Evolutionary conservation across 2,329 filamentous ascomycete species (phyloP), one percentile per base, ranked within the genome.

Genomic region (Colletotrichum tropicicola): DNA sequence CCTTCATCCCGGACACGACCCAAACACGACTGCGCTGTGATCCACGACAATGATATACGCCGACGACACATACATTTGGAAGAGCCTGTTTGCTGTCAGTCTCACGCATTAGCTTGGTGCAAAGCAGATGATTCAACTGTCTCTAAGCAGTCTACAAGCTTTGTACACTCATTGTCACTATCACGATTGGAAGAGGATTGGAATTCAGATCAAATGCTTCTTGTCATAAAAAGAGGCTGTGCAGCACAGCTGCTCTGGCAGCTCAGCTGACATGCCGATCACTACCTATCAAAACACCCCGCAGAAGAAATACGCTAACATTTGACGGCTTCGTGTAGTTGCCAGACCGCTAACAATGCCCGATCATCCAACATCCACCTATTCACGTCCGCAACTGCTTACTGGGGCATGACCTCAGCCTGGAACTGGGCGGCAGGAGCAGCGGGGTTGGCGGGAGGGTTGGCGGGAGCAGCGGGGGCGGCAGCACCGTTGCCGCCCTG

Each of bases 211-310:
- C 13, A 47, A 35, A 47, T 28, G 41, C 41, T 27, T 54, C 15
- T 27, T 37, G 12, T 56, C 19, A 35, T 9, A 56, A 35, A 6
- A 39, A 51, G 3, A 39, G 8, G 23, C 27, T 54, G 9, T 13
- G 48, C 62, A 65, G 58, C 62, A 28, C 62, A 56, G 62, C 61
- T 64, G 61, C 61, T 54, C 32, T 27, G 43, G 61, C 61, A 64
- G 56, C 61, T 60, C 61, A 64, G 56, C 57, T 62, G 44, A 44
- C 58, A 35, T 47, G 52, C 37, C 21, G 19, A n/a, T 30, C 13
- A 30, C 21, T 53, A 13, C 23, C 49, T 61, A 61, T 61, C 43
- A 25, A 47, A 30, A 65, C 35, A 49, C 17, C 10, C 12, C 23
- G 3, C 7, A 47, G 19, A 55, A 55, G 15, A 41, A 17, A 55